Evolutionary conservation across 1,284 basidiomycete species (phyloP).

Genomic region (Meripilus lineatus): DNA sequence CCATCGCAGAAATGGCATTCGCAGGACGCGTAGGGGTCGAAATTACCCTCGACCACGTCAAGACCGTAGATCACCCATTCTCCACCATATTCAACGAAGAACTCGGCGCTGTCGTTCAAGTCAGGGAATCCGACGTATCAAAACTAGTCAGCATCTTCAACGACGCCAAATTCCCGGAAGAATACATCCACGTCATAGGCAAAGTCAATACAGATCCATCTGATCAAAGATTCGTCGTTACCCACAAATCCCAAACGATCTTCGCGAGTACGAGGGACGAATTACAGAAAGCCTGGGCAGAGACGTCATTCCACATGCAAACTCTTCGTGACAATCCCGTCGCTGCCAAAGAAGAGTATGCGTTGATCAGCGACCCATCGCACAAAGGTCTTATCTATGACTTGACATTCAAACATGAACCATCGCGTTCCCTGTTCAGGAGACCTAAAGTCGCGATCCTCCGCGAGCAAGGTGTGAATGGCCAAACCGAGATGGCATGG

Average conservation of each 20-base stretch:
- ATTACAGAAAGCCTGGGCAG: constrained; percentile 87
- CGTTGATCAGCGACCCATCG: constrained; percentile 63
- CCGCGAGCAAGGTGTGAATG: constrained; percentile 98
- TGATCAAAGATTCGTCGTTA: constrained; percentile 64
- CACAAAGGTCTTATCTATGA: constrained; percentile 76
- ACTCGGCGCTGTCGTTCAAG: constrained; percentile 90
- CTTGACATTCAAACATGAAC: constrained; percentile 57
- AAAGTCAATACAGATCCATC: constrained; percentile 46
- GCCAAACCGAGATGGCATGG: constrained; percentile 99
- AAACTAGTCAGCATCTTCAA: constrained; percentile 62
- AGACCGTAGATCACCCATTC: constrained; percentile 47
- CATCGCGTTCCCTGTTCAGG: constrained; percentile 31
- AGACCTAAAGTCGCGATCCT: constrained; percentile 93
- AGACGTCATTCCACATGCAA: constrained; percentile 94
- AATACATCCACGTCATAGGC: constrained; percentile 75
- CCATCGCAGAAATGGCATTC: constrained; percentile 95
- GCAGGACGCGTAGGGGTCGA: constrained; percentile 82
- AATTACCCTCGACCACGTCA: constrained; percentile 61
- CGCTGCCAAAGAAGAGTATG: constrained; percentile 80
- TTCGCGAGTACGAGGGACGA: constrained; percentile 65
- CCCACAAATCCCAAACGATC: constrained; percentile 48
- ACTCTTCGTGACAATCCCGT: constrained; percentile 80
- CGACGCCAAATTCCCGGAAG: constrained; percentile 67
- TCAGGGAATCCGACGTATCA: constrained; percentile 58
- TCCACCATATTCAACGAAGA: constrained; percentile 93